Base-by-base conservation (phyloP, 2,329 filamentous ascomycete genomes). In the Cladophialophora exuberans region DNA sequence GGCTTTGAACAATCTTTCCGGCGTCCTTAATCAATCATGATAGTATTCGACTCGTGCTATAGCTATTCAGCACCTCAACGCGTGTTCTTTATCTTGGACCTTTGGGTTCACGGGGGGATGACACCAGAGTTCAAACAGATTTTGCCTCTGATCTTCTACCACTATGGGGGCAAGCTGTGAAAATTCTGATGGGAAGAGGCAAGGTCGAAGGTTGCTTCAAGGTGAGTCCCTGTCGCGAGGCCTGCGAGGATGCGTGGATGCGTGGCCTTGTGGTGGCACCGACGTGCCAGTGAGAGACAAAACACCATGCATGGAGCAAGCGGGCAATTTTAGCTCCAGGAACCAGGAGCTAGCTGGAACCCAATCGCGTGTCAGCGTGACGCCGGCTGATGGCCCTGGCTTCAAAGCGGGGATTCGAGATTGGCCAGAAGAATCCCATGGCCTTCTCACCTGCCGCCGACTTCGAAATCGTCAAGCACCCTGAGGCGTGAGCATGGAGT, bases 261-360 rank as follows among this genome's bases (percentile, higher is more conserved):
- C n/a, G n/a, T n/a, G n/a, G n/a, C n/a, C 55, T 28, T 30, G 18
- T 30, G 23, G 55, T 44, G 28, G 49, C 36, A 51, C 51, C 35
- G 50, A 33, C 33, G 46, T 36, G 30, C 38, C 39, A 44, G 49
- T 56, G 25, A 56, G 23, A 41, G 28, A 18, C 46, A 28, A 31
- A 38, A 31, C 44, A 55, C 15, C 28, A 18, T 38, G 33, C 25
- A 44, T 45, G 33, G 39, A 30, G 36, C 31, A 48, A 39, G 44
- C 35, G 42, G 33, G 51, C 58, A 60, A 57, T 60, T 54, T 60
- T 44, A 57, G 51, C 35, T 36, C 43, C 54, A 55, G 54, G 48
- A 36, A 52, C 52, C 43, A 52, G 51, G 58, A 52, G 36, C 39
- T 44, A 26, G 22, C 36, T 41, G 33, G 39, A 25, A 28, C 47